Conservation (phyloP, 75 land plant genomes). For the Pseudotsuga menziesii region DNA sequence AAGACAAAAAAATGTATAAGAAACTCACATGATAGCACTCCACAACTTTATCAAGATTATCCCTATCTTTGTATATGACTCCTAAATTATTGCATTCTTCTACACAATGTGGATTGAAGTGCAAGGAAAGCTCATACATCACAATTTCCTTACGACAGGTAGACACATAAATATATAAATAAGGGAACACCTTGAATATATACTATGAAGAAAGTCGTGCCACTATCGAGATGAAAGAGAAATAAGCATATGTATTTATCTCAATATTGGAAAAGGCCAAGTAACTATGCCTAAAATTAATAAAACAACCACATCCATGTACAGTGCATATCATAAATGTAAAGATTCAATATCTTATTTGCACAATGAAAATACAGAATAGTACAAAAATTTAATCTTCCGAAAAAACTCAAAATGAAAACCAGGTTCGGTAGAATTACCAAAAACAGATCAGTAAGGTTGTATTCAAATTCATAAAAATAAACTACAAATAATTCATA, state of each 20-base stretch:
- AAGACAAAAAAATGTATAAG: neutral
- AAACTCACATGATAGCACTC: slow-evolving; percentile 86
- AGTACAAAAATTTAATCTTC: neutral
- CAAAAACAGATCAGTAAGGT: too few species aligned
- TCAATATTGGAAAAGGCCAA: neutral
- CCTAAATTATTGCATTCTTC: slow-evolving; percentile 98
- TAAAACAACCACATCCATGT: neutral
- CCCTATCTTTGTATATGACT: slow-evolving; percentile 91
- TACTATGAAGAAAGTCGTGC: too few species aligned
- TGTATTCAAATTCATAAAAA: too few species aligned
- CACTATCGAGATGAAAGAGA: too few species aligned
- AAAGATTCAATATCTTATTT: neutral
- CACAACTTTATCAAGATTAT: slow-evolving; percentile 95
- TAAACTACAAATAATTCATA: too few species aligned
- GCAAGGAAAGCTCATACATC: slow-evolving; percentile 90
- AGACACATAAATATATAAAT: too few species aligned
- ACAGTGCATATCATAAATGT: too few species aligned
- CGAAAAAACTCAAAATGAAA: too few species aligned
- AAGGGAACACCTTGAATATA: too few species aligned
- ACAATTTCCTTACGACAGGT: slow-evolving; percentile 63
- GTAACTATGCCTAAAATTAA: neutral
- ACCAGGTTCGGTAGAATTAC: too few species aligned
- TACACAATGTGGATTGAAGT: slow-evolving; percentile 95
- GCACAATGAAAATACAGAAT: neutral
- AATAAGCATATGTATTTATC: neutral